Evolutionary conservation across 805 yeast species (phyloP).

Genomic region (Ogataea pini): DNA sequence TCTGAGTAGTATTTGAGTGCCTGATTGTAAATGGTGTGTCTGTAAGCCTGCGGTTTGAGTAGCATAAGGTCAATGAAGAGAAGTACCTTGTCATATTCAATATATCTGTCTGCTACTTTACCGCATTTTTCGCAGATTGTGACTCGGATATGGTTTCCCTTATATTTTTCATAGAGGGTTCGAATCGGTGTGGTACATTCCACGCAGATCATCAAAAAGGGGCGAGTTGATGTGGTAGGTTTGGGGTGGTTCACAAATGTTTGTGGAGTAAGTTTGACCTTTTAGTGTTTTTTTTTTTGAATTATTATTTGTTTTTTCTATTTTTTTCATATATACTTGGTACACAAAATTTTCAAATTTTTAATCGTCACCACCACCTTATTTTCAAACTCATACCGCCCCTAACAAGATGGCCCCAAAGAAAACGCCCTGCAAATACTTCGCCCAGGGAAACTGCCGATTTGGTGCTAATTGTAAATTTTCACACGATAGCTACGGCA

Average conservation of each 20-base stretch:
- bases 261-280: too few relatives aligned
- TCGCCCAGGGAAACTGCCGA: constrained; percentile 41
- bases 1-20: constrained; percentile 32
- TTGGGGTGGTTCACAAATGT: too few relatives aligned
- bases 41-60: constrained; percentile 82
- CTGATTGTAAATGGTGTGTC: constrained; percentile 82
- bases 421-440: constrained; percentile 44
- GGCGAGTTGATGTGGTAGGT: too few relatives aligned
- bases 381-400: too few relatives aligned
- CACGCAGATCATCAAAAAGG: constrained; percentile 72
- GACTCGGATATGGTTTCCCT: constrained; percentile 75
- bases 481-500: constrained; percentile 38
- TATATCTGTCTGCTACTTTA: constrained; percentile 81
- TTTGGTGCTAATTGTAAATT: constrained; percentile 46
- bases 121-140: constrained; percentile 75
- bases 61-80: constrained; percentile 81
- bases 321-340: neutral
- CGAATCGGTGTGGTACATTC: constrained; percentile 74
- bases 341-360: too few relatives aligned
- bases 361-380: too few relatives aligned
- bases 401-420: constrained; percentile 27
- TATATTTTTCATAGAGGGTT: constrained; percentile 68
- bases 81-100: constrained; percentile 85
- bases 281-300: neutral
- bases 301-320: neutral